These are phyloP conservation scores for Oxytropis ochrocephala DNA, from an alignment of 306 rosid genomes.

Conservation along the genomic window DNA sequence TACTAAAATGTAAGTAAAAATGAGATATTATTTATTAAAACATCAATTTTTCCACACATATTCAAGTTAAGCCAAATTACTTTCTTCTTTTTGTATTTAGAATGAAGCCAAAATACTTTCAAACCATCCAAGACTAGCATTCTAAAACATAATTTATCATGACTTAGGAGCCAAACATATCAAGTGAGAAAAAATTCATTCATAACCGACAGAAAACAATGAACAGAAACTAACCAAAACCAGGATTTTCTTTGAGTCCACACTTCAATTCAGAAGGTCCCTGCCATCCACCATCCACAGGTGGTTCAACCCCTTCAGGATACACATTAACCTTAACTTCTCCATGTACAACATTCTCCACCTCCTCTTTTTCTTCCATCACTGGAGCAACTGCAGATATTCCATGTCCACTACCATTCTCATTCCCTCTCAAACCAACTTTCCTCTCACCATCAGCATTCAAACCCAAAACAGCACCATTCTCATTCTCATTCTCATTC, in stretches of 20 bases:
- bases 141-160: neutral
- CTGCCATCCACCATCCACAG: conserved; percentile 46
- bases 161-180: neutral
- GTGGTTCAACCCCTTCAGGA: conserved; percentile 36
- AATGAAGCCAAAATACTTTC: neutral
- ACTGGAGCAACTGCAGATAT: conserved; percentile 38
- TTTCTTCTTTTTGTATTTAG: neutral
- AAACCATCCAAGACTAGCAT: neutral
- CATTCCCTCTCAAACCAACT: conserved; percentile 40
- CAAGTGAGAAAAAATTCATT: neutral
- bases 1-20: conserved; percentile 19
- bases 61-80: neutral
- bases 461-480: conserved; percentile 15
- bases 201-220: neutral
- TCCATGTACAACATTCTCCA: conserved; percentile 26
- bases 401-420: conserved; percentile 36
- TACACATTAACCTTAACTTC: conserved; percentile 39
- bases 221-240: conserved; percentile 53
- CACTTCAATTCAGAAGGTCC: conserved; percentile 52
- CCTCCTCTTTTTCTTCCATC: conserved; percentile 44
- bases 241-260: conserved; percentile 73
- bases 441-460: conserved; percentile 34
- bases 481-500: conserved; percentile 24
- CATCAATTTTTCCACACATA: neutral
- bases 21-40: neutral